These are phyloP conservation scores for Zoysia japonica DNA, from an alignment of 176 grass and related monocot species.

Conservation along the genomic window DNA sequence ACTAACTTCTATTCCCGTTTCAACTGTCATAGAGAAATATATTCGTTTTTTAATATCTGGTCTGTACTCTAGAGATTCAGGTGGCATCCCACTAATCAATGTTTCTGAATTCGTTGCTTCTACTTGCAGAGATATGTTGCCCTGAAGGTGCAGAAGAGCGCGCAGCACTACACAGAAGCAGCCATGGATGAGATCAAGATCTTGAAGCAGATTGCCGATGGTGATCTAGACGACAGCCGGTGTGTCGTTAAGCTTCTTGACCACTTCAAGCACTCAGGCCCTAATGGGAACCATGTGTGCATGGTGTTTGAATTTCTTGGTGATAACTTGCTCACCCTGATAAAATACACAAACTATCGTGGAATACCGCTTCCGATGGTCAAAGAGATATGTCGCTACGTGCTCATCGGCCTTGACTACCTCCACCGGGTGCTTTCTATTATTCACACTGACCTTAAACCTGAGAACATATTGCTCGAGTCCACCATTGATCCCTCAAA, in stretches of 20 bases:
- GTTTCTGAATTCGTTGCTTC: slow-evolving; percentile 32
- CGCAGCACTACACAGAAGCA: slow-evolving; percentile 94
- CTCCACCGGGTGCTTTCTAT: slow-evolving; percentile 80
- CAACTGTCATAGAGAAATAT: not conserved
- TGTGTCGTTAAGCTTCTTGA: slow-evolving; percentile 98
- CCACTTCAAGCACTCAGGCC: slow-evolving; percentile 95
- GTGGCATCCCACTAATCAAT: not conserved
- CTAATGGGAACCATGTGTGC: slow-evolving; percentile 93
- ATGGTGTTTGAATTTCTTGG: slow-evolving; percentile 99
- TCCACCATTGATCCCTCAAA: slow-evolving; percentile 85
- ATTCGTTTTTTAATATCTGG: not conserved
- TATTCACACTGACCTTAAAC: slow-evolving; percentile 98
- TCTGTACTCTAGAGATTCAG: not conserved
- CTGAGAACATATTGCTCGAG: slow-evolving; percentile 90
- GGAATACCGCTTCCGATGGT: slow-evolving; percentile 84
- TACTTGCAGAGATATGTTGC: slow-evolving; percentile 81
- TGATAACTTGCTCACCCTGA: slow-evolving; percentile 90
- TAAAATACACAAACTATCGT: slow-evolving; percentile 81
- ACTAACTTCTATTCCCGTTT: not conserved
- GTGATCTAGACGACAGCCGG: slow-evolving; percentile 60
- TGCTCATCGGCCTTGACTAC: slow-evolving; percentile 89
- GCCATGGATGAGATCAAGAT: slow-evolving; percentile 99
- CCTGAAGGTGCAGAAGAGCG: slow-evolving; percentile 98
- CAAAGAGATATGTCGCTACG: slow-evolving; percentile 84
- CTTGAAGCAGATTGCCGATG: slow-evolving; percentile 90